phyloP scores from a whole-genome alignment of 208 protist species.

The Trypanosoma mega region DNA sequence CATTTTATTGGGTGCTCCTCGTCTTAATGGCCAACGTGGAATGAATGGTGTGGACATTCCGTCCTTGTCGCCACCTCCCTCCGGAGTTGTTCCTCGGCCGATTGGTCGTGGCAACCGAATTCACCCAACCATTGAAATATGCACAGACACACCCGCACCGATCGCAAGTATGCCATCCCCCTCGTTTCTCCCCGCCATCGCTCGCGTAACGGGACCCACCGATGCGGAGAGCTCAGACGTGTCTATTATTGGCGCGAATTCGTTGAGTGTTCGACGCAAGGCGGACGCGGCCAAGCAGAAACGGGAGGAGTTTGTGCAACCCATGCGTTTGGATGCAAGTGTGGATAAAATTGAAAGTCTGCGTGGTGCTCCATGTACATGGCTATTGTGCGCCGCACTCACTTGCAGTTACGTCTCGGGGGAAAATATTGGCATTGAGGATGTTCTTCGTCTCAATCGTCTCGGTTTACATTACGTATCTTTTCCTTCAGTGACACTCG shows the following conservation, averaged over 20 bases:
- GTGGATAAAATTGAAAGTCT: slow-evolving; percentile 34
- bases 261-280: slow-evolving; percentile 29
- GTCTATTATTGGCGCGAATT: background rate
- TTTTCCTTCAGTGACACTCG: slow-evolving; percentile 76
- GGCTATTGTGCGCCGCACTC: slow-evolving; percentile 75
- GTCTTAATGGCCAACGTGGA: background rate
- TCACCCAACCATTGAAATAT: background rate
- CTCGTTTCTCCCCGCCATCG: background rate
- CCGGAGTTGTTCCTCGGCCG: background rate
- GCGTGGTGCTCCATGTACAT: slow-evolving; percentile 67
- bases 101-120: background rate
- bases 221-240: background rate
- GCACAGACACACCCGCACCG: slow-evolving; percentile 25
- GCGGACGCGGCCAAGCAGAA: slow-evolving; percentile 32
- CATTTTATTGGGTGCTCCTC: background rate
- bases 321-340: slow-evolving; percentile 44
- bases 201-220: background rate
- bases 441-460: slow-evolving; percentile 78
- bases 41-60: background rate
- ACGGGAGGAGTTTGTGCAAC: slow-evolving; percentile 55
- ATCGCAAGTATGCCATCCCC: slow-evolving; percentile 27
- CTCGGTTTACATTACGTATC: slow-evolving; percentile 81
- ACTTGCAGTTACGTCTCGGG: slow-evolving; percentile 75
- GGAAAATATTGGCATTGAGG: slow-evolving; percentile 69
- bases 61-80: too few relatives aligned